phyloP scores from a whole-genome alignment of 176 grass and related monocot species.

The Luzula sylvatica region DNA sequence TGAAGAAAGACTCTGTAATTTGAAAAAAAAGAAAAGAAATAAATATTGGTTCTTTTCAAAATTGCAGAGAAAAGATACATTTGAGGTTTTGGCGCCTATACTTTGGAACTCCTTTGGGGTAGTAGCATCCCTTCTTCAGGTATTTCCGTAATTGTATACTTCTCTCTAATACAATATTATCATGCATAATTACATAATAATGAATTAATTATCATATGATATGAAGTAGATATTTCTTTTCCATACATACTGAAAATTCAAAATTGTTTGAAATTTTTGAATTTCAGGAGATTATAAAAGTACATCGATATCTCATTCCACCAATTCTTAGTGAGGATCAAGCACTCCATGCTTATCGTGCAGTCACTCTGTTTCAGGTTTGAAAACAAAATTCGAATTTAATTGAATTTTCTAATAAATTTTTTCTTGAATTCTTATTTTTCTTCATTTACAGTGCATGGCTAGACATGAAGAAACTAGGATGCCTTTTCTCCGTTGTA shows the following conservation, averaged over 20 bases:
- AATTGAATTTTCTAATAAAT: neutral
- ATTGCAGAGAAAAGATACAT: conserved; percentile 23
- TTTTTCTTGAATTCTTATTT: neutral
- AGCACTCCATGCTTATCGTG: neutral
- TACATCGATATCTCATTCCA: neutral
- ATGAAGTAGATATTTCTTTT: no score
- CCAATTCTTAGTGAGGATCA: neutral
- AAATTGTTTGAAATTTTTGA: no score
- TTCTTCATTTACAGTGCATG: conserved; percentile 9
- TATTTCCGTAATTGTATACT: neutral
- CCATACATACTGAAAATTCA: no score
- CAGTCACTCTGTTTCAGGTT: conserved; percentile 1
- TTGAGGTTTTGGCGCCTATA: conserved; percentile 17
- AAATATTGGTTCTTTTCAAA: neutral
- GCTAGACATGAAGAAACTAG: conserved; percentile 18
- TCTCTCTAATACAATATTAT: neutral
- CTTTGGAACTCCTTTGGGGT: conserved; percentile 16
- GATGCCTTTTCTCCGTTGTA: conserved; percentile 19
- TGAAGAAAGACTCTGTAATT: no score
- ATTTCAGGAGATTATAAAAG: conserved; percentile 1
- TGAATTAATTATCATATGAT: no score
- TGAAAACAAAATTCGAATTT: neutral
- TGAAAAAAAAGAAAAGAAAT: neutral
- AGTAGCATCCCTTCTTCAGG: conserved; percentile 18
- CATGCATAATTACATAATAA: neutral